A percentile compares a stretch with the other conserved stretches of the same genome.
Evolutionary conservation across 805 yeast species (phyloP).

Genomic region (Teunomyces aglyptinius): DNA sequence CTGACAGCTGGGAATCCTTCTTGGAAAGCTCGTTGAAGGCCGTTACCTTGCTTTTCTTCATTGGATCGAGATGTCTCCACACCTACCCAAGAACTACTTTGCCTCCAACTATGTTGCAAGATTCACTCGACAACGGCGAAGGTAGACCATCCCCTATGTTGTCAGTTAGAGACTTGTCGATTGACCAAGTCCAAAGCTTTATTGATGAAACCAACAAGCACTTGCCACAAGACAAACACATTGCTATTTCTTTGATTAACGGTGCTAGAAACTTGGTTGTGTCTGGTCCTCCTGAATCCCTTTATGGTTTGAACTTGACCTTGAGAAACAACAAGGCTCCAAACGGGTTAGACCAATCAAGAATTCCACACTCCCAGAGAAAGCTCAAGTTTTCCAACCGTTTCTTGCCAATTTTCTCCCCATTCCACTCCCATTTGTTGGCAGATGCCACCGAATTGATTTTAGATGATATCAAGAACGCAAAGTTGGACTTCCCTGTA

Average conservation of each 20-base stretch:
- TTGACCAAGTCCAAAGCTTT: conserved; percentile 72
- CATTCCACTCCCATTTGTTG: conserved; percentile 91
- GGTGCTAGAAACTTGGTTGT: conserved; percentile 96
- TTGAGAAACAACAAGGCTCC: conserved; percentile 94
- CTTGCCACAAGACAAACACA: conserved; percentile 87
- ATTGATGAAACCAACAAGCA: conserved; percentile 89
- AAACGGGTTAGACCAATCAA: conserved; percentile 89
- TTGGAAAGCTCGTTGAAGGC: conserved; percentile 70
- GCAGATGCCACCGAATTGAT: conserved; percentile 68
- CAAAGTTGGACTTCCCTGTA: conserved; percentile 55
- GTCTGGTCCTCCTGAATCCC: conserved; percentile 96
- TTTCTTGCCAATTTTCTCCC: conserved; percentile 92
- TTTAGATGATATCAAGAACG: conserved; percentile 53
- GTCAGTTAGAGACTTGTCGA: conserved; percentile 83
- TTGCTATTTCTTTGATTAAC: conserved; percentile 85
- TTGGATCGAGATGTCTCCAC: conserved; percentile 89
- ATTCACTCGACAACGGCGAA: conserved; percentile 89
- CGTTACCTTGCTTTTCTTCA: conserved; percentile 81
- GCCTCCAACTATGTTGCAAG: conserved; percentile 91
- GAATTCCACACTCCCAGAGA: conserved; percentile 92
- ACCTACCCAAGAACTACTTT: conserved; percentile 91
- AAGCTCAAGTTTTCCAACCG: conserved; percentile 90
- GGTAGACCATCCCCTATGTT: conserved; percentile 98
- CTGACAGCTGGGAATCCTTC: conserved; percentile 84
- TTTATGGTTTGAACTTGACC: conserved; percentile 90